These are phyloP conservation scores for Henckelia pumila DNA, from an alignment of 257 asterid species.

Conservation along the genomic window DNA sequence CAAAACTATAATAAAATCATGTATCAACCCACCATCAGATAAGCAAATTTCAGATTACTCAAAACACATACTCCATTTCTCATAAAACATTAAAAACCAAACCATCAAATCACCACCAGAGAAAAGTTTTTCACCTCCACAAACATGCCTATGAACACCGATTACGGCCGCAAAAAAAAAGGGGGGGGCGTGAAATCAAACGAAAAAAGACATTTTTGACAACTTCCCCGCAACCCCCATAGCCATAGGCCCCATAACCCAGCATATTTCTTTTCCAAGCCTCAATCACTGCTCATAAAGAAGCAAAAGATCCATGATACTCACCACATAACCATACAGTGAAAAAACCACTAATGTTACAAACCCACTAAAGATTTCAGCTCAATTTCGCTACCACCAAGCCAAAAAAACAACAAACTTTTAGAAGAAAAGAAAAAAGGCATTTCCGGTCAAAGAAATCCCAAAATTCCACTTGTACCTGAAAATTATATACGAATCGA, in stretches of 20 bases:
- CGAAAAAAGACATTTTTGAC: not conserved
- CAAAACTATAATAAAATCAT: not conserved
- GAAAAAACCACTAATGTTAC: not conserved
- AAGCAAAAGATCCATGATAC: slow-evolving; percentile 8
- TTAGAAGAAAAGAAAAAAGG: no score
- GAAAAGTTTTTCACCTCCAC: not conserved
- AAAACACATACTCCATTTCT: not conserved
- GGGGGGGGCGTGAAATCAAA: not conserved
- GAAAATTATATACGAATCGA: slow-evolving; percentile 2
- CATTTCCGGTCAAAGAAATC: no score
- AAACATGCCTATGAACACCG: not conserved
- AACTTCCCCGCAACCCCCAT: not conserved
- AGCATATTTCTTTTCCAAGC: not conserved
- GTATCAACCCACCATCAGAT: not conserved
- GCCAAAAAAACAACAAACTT: not conserved
- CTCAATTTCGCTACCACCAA: not conserved
- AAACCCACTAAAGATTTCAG: not conserved
- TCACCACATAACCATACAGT: not conserved
- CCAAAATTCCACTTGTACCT: not conserved
- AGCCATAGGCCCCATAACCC: not conserved
- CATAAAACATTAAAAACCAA: not conserved
- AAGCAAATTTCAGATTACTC: not conserved
- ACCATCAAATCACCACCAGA: not conserved
- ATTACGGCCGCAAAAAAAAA: not conserved
- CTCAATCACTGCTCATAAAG: not conserved